Conservation (phyloP, 805 yeast genomes). For the Yarrowia porcina region DNA sequence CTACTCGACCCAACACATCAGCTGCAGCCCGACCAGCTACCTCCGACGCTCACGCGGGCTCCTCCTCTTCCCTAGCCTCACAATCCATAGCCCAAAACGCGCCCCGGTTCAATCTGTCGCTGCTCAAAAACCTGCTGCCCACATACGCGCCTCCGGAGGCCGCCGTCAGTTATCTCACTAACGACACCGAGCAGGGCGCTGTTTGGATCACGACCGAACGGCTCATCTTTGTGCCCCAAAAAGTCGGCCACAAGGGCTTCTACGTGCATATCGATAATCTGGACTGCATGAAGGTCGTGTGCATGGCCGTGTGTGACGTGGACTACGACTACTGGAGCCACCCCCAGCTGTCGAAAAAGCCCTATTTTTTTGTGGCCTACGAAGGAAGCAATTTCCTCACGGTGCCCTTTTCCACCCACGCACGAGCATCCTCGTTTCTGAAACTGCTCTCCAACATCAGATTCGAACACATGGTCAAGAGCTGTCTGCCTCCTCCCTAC, state of each 20-base stretch:
- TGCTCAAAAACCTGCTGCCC: slow-evolving; percentile 18
- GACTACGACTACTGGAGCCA: slow-evolving; percentile 21
- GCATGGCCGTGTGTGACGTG: slow-evolving; percentile 26
- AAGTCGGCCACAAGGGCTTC: slow-evolving; percentile 26
- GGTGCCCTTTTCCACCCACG: slow-evolving; percentile 34
- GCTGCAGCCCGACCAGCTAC: not conserved
- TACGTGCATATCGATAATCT: slow-evolving; percentile 29
- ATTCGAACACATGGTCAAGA: slow-evolving; percentile 37
- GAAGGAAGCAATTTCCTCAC: slow-evolving; percentile 30
- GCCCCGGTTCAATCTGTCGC: slow-evolving; percentile 4
- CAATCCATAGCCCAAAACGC: not conserved
- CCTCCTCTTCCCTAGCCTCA: not conserved
- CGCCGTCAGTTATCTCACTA: slow-evolving; percentile 28
- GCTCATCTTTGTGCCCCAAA: slow-evolving; percentile 32
- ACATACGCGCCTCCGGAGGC: slow-evolving; percentile 22
- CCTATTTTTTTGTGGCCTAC: slow-evolving; percentile 30
- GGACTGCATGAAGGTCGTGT: slow-evolving; percentile 30
- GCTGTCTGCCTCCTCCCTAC: slow-evolving; percentile 37
- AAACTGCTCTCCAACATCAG: slow-evolving; percentile 36
- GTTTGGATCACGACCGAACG: slow-evolving; percentile 34
- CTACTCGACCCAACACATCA: not conserved
- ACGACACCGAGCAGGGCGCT: slow-evolving; percentile 28
- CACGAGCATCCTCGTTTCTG: slow-evolving; percentile 33
- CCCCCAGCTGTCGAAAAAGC: slow-evolving; percentile 11
- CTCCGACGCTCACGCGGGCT: not conserved